phyloP scores from a whole-genome alignment of 805 yeast species.

The Pichia nakasei region DNA sequence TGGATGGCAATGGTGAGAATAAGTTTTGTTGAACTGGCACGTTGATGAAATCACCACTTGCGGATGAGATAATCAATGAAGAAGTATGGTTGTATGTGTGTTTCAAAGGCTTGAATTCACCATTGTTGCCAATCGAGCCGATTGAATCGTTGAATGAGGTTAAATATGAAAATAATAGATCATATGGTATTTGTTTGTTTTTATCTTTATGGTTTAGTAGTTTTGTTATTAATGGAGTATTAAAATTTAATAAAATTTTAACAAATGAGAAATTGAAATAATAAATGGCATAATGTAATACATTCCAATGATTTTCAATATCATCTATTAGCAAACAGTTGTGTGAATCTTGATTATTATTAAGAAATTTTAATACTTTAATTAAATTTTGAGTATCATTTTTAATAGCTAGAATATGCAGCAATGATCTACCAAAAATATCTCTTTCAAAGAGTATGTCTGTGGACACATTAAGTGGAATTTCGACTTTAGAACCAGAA shows the following conservation, averaged over 20 bases:
- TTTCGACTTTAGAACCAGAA: not conserved
- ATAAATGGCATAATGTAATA: constrained; percentile 62
- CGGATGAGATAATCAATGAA: constrained; percentile 1
- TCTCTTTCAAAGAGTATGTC: constrained; percentile 36
- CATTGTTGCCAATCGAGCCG: constrained; percentile 2
- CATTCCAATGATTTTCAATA: constrained; percentile 74
- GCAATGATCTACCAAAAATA: constrained; percentile 53
- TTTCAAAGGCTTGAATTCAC: not conserved
- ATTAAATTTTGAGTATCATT: constrained; percentile 41
- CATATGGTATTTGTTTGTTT: constrained; percentile 64
- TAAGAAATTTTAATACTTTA: constrained; percentile 30
- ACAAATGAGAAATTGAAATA: constrained; percentile 50
- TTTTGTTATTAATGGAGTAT: constrained; percentile 9
- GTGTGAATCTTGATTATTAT: constrained; percentile 28
- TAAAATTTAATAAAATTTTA: constrained; percentile 28
- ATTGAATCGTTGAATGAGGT: not conserved
- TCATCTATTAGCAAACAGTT: constrained; percentile 44
- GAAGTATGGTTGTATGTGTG: not conserved
- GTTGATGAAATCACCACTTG: constrained; percentile 4
- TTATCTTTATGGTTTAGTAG: constrained; percentile 56
- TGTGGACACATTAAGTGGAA: not conserved
- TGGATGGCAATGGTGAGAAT: constrained; percentile 2
- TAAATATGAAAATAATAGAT: constrained; percentile 34
- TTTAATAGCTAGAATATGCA: constrained; percentile 47
- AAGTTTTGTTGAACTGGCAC: not conserved